These are phyloP conservation scores for Entomortierella chlamydospora DNA, from an alignment of 192 early-diverging fungal genomes.

Conservation along the genomic window DNA sequence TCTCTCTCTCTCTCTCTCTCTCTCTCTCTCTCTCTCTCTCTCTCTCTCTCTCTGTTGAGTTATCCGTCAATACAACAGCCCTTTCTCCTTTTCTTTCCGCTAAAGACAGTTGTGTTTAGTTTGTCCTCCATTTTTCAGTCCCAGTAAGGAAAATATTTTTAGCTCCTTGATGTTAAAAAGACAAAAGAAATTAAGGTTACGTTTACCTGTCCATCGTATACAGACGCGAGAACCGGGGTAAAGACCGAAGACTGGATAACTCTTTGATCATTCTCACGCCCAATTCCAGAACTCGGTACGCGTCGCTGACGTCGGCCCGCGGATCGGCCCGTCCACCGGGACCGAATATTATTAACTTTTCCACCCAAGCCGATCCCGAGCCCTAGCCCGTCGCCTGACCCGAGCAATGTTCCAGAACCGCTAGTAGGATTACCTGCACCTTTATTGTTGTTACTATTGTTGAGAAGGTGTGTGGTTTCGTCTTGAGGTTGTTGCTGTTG, in stretches of 20 bases:
- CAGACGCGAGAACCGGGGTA: conserved; percentile 27
- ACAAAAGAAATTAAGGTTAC: not conserved
- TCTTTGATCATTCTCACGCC: conserved; percentile 40
- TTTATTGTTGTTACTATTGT: not conserved
- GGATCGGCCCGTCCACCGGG: conserved; percentile 20
- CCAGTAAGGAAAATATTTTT: not conserved
- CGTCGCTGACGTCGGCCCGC: conserved; percentile 24
- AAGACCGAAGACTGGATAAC: conserved; percentile 51
- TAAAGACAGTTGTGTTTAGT: too few species aligned
- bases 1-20: too few species aligned
- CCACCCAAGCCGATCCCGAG: conserved; percentile 44
- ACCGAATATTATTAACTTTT: conserved; percentile 11
- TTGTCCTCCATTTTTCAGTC: too few species aligned
- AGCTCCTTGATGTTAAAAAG: not conserved
- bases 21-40: too few species aligned
- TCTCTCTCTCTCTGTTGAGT: too few species aligned
- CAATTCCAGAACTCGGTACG: conserved; percentile 30
- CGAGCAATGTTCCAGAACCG: conserved; percentile 31
- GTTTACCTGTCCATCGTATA: conserved; percentile 27
- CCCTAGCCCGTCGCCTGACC: conserved; percentile 40
- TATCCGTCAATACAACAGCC: too few species aligned
- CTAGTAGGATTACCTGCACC: not conserved
- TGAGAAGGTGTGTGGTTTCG: not conserved
- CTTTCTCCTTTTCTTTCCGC: too few species aligned
- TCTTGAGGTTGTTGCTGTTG: too few species aligned